Evolutionary conservation across 2,329 filamentous ascomycete species (phyloP).

Genomic region (Coniochaeta prunicola): DNA sequence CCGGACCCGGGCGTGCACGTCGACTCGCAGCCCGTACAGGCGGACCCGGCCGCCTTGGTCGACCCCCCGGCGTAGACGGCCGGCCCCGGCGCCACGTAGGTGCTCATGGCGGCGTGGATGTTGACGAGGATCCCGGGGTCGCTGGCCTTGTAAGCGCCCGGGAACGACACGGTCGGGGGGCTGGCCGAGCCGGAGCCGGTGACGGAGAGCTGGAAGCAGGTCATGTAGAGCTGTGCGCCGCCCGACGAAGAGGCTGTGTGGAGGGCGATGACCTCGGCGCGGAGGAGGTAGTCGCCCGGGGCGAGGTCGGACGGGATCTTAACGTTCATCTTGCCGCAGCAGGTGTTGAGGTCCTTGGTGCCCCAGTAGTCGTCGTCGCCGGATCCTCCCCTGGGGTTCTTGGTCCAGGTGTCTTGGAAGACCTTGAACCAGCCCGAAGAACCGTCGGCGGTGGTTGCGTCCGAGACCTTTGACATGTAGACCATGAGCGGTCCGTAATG

Average conservation of each 20-base stretch:
- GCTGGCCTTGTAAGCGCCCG: conserved; percentile 33
- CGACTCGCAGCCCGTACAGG: conserved; percentile 30
- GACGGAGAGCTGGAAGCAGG: conserved; percentile 28
- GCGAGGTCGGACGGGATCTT: conserved; percentile 23
- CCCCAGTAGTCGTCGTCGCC: conserved; percentile 39
- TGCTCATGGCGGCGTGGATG: conserved; percentile 33
- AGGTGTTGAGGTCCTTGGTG: conserved; percentile 31
- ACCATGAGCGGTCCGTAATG: conserved; percentile 43
- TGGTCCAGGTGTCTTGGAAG: conserved; percentile 35
- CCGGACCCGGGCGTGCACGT: conserved; percentile 28
- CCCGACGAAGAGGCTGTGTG: conserved; percentile 29
- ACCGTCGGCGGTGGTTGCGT: conserved; percentile 34
- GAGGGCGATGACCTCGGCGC: conserved; percentile 41
- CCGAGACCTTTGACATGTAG: conserved; percentile 39
- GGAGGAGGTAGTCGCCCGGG: conserved; percentile 34
- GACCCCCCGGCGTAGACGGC: conserved; percentile 31
- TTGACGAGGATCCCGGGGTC: conserved; percentile 40
- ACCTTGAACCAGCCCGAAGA: conserved; percentile 45
- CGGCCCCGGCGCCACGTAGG: conserved; percentile 36
- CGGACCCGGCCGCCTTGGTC: conserved; percentile 30
- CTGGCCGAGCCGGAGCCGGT: conserved; percentile 18
- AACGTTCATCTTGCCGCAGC: conserved; percentile 32
- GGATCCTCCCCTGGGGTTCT: conserved; percentile 21
- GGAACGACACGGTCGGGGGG: conserved; percentile 27
- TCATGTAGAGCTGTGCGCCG: conserved; percentile 31